Evolutionary conservation across 2,329 filamentous ascomycete genomes (phyloP), one percentile per base, ranked within the genome.

Genomic region (Cercospora zeae-maydis): DNA sequence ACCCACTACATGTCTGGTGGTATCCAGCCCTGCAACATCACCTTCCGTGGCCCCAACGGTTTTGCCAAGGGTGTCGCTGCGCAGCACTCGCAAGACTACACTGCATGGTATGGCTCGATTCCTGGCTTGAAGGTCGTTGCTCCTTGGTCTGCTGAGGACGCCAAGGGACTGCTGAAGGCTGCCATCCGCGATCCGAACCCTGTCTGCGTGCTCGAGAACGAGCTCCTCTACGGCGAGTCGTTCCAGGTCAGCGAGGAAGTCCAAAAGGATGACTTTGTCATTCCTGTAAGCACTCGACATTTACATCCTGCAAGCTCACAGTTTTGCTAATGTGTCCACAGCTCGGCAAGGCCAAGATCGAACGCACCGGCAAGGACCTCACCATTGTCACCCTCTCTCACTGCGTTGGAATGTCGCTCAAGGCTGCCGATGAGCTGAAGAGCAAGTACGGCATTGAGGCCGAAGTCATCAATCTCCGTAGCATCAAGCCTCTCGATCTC

Each of bases 1-100:
- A 99, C 95, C 62, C 93, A 99, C 76, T 99, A 99, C 85, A 99
- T 99, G 95, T 98, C 95, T 69, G 95, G 95, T 74, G 95, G 95
- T 79, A 98, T 97, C 79, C 95, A 99, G 82, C 95, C 95, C 74
- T 99, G 95, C 83, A 98, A 98, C 84, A 93, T 99, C 81, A 98
- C 95, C 72, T 99, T 99, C 89, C 93, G 95, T 78, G 95, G 95
- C 59, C 95, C 95, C 80, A 99, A 99, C 82, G 95, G 95, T 75
- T 99, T 99, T 79, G 95, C 95, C 66, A 77, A 93, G 65, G 95
- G 95, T 85, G 95, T 99, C 74, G 95, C 83, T 69, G 95, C 95
- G 65, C 95, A 99, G 84, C 95, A 99, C 85, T 98, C 95, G 58
- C 95, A 99, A 83, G 95, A 99, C 78, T 99, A 96, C 84, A 91